phyloP scores from a whole-genome alignment of 2,329 filamentous ascomycete genomes.

The Aureobasidium sp. region DNA sequence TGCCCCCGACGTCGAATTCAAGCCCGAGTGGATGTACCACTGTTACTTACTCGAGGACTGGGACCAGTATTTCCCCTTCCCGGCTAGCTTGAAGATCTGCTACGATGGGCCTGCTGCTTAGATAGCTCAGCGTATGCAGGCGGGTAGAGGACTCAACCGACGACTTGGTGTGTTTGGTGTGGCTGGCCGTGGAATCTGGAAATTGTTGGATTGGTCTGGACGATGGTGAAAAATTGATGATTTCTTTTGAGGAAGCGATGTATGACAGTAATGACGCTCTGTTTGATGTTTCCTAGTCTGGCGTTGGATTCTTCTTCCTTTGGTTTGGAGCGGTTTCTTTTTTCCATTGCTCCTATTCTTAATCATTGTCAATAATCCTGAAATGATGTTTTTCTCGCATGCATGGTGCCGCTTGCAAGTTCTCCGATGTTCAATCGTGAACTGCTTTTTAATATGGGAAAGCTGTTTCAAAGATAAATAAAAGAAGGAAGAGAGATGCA shows the following conservation, averaged over 20 bases:
- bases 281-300: neutral
- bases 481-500: too few species aligned
- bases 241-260: neutral
- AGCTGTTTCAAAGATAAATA: too few species aligned
- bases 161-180: neutral
- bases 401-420: too few species aligned
- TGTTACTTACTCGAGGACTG: slow-evolving; percentile 40
- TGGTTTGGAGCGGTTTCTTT: neutral
- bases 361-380: too few species aligned
- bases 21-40: slow-evolving; percentile 30
- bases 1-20: slow-evolving; percentile 21
- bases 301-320: neutral
- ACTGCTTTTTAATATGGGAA: too few species aligned
- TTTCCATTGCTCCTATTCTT: neutral
- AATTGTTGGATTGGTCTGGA: slow-evolving; percentile 1
- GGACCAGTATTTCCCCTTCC: slow-evolving; percentile 40
- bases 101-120: neutral
- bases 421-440: too few species aligned
- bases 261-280: neutral
- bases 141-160: neutral
- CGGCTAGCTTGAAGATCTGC: slow-evolving; percentile 25
- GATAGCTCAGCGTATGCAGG: neutral
- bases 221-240: neutral
- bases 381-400: too few species aligned
- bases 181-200: neutral